Evolutionary conservation across 495 filamentous ascomycete genomes (phyloP).

Genomic region (Penicillium herquei): DNA sequence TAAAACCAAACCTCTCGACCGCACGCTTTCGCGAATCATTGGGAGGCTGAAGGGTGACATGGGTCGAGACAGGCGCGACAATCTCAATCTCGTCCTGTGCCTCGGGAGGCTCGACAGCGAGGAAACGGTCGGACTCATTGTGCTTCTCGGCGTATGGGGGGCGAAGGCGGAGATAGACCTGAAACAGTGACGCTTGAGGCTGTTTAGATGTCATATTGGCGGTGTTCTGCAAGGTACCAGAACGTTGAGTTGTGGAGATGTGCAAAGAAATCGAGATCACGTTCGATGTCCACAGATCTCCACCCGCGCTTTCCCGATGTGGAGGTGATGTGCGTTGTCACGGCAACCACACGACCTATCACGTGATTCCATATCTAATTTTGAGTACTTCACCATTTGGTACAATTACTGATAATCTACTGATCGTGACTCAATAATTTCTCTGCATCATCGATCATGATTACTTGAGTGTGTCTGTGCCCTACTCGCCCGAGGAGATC

Average conservation of each 20-base stretch:
- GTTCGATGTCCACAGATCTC: slow-evolving; percentile 18
- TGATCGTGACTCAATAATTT: too few relatives aligned
- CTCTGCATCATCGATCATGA: too few relatives aligned
- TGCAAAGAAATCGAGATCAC: slow-evolving; percentile 11
- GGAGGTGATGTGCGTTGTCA: slow-evolving; percentile 14
- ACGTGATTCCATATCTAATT: not conserved
- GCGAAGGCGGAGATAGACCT: slow-evolving; percentile 88
- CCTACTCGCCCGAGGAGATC: too few relatives aligned
- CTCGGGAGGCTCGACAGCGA: slow-evolving; percentile 67
- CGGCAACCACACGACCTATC: slow-evolving; percentile 11
- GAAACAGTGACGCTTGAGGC: slow-evolving; percentile 67
- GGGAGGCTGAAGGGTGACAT: slow-evolving; percentile 86
- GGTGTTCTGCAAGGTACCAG: not conserved
- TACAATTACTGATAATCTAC: too few relatives aligned
- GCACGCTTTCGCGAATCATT: slow-evolving; percentile 75
- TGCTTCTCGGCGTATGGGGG: slow-evolving; percentile 55
- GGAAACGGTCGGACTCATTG: slow-evolving; percentile 63
- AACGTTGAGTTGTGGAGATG: slow-evolving; percentile 13
- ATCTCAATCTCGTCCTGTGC: slow-evolving; percentile 31
- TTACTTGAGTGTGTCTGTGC: too few relatives aligned
- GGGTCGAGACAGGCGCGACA: slow-evolving; percentile 55
- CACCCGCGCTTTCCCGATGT: slow-evolving; percentile 9
- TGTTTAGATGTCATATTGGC: slow-evolving; percentile 37
- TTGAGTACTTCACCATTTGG: too few relatives aligned
- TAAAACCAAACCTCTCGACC: slow-evolving; percentile 92